A percentile compares a stretch with the other conserved stretches of the same genome.
Evolutionary conservation across 495 filamentous ascomycete species (phyloP).

Genomic region (Cladorrhinum samala): DNA sequence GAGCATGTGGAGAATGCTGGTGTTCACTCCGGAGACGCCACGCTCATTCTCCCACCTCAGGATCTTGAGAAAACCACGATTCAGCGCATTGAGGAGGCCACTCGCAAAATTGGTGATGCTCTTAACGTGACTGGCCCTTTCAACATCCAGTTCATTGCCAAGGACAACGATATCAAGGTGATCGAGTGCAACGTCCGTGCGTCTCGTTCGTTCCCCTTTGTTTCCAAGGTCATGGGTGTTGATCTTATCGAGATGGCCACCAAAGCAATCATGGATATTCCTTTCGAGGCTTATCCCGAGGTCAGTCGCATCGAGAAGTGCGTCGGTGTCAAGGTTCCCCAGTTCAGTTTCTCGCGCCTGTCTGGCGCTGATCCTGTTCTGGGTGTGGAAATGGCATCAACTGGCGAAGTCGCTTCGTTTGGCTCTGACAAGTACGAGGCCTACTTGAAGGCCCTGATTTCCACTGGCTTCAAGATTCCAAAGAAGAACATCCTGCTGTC

Average conservation of each 20-base stretch:
- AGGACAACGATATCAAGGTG: constrained; percentile 99
- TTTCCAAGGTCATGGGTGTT: constrained; percentile 97
- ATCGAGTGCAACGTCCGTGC: constrained; percentile 98
- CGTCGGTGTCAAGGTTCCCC: constrained; percentile 95
- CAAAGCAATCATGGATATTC: constrained; percentile 87
- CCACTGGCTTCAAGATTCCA: constrained; percentile 95
- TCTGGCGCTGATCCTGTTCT: constrained; percentile 94
- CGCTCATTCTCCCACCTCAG: constrained; percentile 88
- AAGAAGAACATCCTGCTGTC: constrained; percentile 92
- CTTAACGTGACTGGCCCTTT: constrained; percentile 94
- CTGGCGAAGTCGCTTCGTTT: constrained; percentile 95
- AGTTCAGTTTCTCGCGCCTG: constrained; percentile 96
- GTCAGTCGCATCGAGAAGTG: constrained; percentile 69
- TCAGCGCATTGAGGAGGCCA: constrained; percentile 86
- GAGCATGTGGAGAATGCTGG: constrained; percentile 96
- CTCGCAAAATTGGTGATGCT: constrained; percentile 87
- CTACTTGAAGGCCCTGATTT: constrained; percentile 90
- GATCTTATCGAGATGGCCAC: constrained; percentile 98
- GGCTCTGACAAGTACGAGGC: constrained; percentile 94
- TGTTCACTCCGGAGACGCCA: constrained; percentile 95
- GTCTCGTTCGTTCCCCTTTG: constrained; percentile 94
- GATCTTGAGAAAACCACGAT: constrained; percentile 88
- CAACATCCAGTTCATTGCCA: constrained; percentile 99
- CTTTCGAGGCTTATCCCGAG: constrained; percentile 74
- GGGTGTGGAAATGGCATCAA: constrained; percentile 98